Base-by-base conservation (phyloP, 2,329 filamentous ascomycete species). In the Sporothrix protearum region DNA sequence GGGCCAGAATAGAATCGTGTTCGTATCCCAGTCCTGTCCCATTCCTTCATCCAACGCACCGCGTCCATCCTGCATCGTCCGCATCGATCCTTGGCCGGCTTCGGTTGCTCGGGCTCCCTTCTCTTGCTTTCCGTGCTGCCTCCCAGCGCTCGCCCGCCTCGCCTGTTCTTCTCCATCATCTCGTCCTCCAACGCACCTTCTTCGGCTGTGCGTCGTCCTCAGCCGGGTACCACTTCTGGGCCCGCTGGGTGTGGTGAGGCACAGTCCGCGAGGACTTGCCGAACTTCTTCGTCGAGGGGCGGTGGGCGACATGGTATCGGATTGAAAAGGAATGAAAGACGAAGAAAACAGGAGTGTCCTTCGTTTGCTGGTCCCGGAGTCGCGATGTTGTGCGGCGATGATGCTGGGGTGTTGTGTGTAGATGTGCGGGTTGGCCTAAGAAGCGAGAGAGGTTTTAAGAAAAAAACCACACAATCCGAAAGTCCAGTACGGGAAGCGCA, bases 161-260 rank as follows among this genome's bases (percentile, higher is more conserved):
- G 9, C 1, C 22, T 36, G 7, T 47, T n/a, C 47, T 47, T n/a
- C 47, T 51, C 16, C 6, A 7, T 33, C 19, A 28, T 33, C 53
- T 25, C 33, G 49, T 19, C 33, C n/a, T 63, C 47, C 59, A 47
- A 92, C 94, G 89, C 89, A 99, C 96, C 92, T 96, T 95, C 90
- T 94, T 97, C 81, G 90, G 89, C 85, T 91, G 86, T 83, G 88
- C 83, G 82, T 95, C 92, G 85, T 97, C 95, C 85, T 96, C 92
- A 82, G 93, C 92, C 84, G 94, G 93, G 88, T 99, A 99, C 93
- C 95, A 99, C 88, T 97, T 98, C 89, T 92, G 90, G 81, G 95
- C 95, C 92, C 96, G 97, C 85, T 97, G 90, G 82, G 88, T 87
- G 85, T 88, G 84, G 85, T 92, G 89, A 84, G 92, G 94, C 84